Base-by-base conservation (phyloP, 139 green algal genomes). In the Volvox africanus region DNA sequence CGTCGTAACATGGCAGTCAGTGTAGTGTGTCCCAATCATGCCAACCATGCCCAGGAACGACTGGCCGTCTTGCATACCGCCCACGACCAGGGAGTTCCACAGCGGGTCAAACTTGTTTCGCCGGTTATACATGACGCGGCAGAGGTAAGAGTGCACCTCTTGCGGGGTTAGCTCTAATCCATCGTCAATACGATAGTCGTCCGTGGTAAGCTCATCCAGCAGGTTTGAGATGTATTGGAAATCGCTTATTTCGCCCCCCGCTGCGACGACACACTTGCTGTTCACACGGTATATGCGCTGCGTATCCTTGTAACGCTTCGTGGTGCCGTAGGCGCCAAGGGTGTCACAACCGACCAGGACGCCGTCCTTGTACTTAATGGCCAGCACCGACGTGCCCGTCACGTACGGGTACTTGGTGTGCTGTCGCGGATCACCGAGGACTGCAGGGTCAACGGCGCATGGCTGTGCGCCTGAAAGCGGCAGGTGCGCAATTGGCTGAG, bases 261-360 rank as follows among this genome's bases (percentile, higher is more conserved):
- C 97, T 2, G 95, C 98, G 2, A 99, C 86, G 0, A 98, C 86
- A 11, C 93, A 96, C 13, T 84, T 89, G 28, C 96, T 91, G 80
- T 98, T 98, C 18, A 99, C 95, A 69, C 91, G 55, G 71, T 92
- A 88, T 14, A 99, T 93, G 26, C 98, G 94, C 76, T 99, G 86
- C 22, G 99, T 95, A 20, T 92, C 97, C 93, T 99, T 99, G 96
- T 99, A 99, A 87, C 98, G 96, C 94, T 99, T 99, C 16, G 98
- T 99, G n/a, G 92, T 97, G 69, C 98, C 98, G 89, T 99, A 99
- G 0, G 97, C 95, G 97, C 96, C 98, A 50, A 99, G 93, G 1
- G 95, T 99, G 92, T 99, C 98, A 68, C 91, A 95, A 0, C 97
- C 98, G 33, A 99, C 92, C 87, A 99, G 91, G 13, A 99, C 96